phyloP scores from a whole-genome alignment of 2,329 filamentous ascomycete species.

The Amauroascus verrucosus region DNA sequence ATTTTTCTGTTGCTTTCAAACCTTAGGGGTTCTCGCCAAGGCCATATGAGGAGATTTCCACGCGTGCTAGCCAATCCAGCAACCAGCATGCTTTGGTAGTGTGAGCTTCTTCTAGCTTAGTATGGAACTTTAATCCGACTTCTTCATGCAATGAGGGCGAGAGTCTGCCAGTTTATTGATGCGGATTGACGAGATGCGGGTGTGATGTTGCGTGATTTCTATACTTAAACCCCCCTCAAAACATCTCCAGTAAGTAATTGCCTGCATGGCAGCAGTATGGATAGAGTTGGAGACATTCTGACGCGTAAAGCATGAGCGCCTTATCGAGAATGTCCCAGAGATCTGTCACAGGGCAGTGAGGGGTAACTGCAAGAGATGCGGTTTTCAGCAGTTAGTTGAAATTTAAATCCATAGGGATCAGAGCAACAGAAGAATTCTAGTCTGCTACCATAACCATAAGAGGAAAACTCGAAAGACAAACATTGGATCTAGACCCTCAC shows the following conservation, averaged over 20 bases:
- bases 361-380: not conserved
- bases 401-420: not conserved
- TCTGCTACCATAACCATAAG: too few relatives aligned
- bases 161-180: not conserved
- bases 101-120: not conserved
- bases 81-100: not conserved
- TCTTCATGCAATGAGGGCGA: not conserved
- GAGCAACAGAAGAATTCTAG: too few relatives aligned
- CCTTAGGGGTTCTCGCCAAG: not conserved
- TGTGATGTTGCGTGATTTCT: not conserved
- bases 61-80: not conserved
- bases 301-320: not conserved
- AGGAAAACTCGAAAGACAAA: too few relatives aligned
- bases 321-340: not conserved
- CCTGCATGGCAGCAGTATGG: not conserved
- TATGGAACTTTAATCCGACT: not conserved
- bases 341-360: not conserved
- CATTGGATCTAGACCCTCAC: too few relatives aligned
- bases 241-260: not conserved
- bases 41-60: not conserved
- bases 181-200: not conserved
- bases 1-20: not conserved
- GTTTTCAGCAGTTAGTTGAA: not conserved
- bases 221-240: not conserved
- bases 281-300: not conserved